Evolutionary conservation across 2,329 filamentous ascomycete species (phyloP), one percentile per base, ranked within the genome.

Genomic region (Cadophora malorum): DNA sequence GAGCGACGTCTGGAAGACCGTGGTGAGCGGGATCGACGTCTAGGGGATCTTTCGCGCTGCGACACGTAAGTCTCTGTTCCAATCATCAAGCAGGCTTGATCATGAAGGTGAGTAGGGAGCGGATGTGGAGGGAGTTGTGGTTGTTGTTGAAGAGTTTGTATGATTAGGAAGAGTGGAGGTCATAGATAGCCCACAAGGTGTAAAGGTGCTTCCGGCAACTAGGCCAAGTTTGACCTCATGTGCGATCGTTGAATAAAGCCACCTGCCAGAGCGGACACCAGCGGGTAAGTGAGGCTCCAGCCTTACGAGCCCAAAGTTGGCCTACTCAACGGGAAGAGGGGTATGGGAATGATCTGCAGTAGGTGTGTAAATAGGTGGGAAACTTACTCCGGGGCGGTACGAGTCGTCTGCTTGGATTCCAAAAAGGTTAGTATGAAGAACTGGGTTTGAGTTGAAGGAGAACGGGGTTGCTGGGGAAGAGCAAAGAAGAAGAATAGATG

Each of bases 31-130:
- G 88, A 87, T 81, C 91, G 89, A 79, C 90, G 90, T 78, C 91
- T 90, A 75, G 91, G 93, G 80, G 91, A 90, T 83, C 90, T 91
- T 88, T 96, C 93, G 81, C 92, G 92, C 92, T 95, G 85, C 73
- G 70, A 74, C 68, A 72, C 71, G 75, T 79, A 74, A 78, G 76
- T 75, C 65, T 77, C 73, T 73, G 70, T 72, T 66, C 73, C 67
- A 73, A 69, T 72, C 73, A 76, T 77, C 41, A 71, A 67, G 66
- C 31, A 63, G 66, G 33, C 55, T 68, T 58, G 61, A 63, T 16
- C 63, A 53, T 12, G 35, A 61, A 63, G 53, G 53, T 64, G 45
- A 64, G 53, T 47, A 16, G 33, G 31, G 53, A 28, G n/a, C n/a
- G 41, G 59, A 55, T 23, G 61, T 41, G 55, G 19, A 31, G 56